A percentile compares a stretch with the other conserved stretches of the same genome.
Evolutionary conservation across 495 filamentous ascomycete species (phyloP).

Genomic region (Copromyces sp.): DNA sequence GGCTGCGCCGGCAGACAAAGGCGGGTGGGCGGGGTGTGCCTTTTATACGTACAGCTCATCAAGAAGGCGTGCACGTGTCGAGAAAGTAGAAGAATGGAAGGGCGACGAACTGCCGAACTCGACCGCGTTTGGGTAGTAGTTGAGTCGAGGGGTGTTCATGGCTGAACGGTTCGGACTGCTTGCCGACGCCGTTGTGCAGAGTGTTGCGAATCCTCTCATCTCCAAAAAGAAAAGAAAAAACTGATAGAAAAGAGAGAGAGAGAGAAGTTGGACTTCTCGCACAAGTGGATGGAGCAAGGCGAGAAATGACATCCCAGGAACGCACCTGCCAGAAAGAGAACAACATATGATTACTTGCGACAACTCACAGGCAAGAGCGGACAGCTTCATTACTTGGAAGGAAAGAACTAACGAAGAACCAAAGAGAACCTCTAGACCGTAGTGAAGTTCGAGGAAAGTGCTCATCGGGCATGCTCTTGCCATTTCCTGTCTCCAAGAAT

Average conservation of each 20-base stretch:
- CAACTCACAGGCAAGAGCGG: too few species aligned
- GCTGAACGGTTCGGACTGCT: neutral
- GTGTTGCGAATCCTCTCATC: neutral
- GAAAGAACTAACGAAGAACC: neutral
- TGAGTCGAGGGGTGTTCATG: neutral
- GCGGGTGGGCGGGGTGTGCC: neutral
- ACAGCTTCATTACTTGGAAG: neutral
- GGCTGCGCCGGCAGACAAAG: neutral
- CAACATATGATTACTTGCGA: too few species aligned
- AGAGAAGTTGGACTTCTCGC: neutral
- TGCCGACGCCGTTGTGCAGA: neutral
- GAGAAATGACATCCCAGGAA: too few species aligned
- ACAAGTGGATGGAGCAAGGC: neutral
- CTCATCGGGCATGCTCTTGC: neutral
- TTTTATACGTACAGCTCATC: neutral
- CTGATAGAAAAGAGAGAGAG: too few species aligned
- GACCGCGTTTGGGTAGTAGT: neutral
- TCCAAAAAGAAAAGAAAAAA: neutral
- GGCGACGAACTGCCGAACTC: neutral
- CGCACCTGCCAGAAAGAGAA: too few species aligned
- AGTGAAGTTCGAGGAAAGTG: neutral
- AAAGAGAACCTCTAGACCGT: neutral
- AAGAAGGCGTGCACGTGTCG: neutral
- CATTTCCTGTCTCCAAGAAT: neutral
- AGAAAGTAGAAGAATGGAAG: neutral